Conservation (phyloP, 179 eudicot species). For the Nepenthes alata region DNA sequence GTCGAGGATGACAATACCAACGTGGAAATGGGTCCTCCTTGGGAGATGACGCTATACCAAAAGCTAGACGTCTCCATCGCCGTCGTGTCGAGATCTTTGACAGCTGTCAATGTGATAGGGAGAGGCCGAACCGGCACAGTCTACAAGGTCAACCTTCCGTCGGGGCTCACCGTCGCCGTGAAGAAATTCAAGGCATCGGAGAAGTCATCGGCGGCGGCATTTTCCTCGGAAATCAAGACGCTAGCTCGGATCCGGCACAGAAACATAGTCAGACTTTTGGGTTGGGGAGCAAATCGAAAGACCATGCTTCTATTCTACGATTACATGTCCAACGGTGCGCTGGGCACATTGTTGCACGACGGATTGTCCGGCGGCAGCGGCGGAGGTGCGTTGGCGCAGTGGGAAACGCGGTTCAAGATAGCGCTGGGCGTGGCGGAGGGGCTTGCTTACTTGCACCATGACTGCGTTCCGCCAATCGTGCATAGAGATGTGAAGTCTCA, state of each 20-base stretch:
- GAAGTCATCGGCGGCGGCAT: constrained; percentile 38
- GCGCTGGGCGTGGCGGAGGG: constrained; percentile 87
- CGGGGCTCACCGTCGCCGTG: constrained; percentile 44
- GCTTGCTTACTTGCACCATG: constrained; percentile 80
- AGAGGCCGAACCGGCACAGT: constrained; percentile 63
- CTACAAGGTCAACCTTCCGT: constrained; percentile 29
- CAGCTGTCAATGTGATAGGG: constrained; percentile 49
- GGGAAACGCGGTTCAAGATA: constrained; percentile 71
- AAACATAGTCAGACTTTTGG: constrained; percentile 62
- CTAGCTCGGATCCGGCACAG: constrained; percentile 66
- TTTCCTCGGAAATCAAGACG: constrained; percentile 77
- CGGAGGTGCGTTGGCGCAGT: constrained; percentile 28
- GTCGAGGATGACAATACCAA: constrained; percentile 28
- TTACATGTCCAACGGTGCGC: constrained; percentile 54
- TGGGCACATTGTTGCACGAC: constrained; percentile 56
- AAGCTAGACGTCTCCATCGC: constrained; percentile 68
- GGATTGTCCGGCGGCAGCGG: constrained; percentile 33
- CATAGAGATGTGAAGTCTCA: constrained; percentile 86
- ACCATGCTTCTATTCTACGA: constrained; percentile 67
- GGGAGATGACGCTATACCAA: constrained; percentile 84
- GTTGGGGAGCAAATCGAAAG: constrained; percentile 70
- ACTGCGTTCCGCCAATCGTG: constrained; percentile 68
- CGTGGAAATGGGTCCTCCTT: constrained; percentile 68
- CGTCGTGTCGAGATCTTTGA: constrained; percentile 50
- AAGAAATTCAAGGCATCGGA: constrained; percentile 58